Evolutionary conservation across 352 stramenopile genomes (phyloP).

Genomic region (Phytophthora uliginosa): DNA sequence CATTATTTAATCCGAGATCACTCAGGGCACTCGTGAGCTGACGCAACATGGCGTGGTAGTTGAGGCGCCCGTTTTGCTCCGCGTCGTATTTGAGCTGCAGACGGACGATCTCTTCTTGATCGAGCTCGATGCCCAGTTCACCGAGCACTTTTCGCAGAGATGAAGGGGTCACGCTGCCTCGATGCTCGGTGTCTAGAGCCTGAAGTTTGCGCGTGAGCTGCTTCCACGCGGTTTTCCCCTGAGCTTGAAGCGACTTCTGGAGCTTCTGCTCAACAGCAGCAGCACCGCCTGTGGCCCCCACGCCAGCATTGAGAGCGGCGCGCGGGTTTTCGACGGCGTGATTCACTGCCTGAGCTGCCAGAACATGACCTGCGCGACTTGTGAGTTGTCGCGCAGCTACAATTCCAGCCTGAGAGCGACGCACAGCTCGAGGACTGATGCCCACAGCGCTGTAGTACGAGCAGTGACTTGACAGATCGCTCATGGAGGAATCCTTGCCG

Average conservation of each 20-base stretch:
- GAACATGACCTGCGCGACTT: conserved; percentile 47
- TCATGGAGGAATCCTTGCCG: conserved; percentile 63
- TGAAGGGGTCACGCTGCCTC: conserved; percentile 51
- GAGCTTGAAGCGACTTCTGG: conserved; percentile 57
- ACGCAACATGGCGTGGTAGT: conserved; percentile 74
- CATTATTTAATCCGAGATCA: conserved; percentile 24
- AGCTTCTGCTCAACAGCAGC: conserved; percentile 74
- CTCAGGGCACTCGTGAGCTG: conserved; percentile 70
- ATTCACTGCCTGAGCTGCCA: conserved; percentile 52
- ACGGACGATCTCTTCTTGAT: conserved; percentile 69
- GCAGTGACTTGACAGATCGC: conserved; percentile 79
- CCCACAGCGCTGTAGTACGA: conserved; percentile 83
- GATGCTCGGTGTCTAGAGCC: conserved; percentile 65
- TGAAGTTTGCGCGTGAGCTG: conserved; percentile 66
- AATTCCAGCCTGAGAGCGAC: conserved; percentile 27
- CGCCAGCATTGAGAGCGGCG: conserved; percentile 43
- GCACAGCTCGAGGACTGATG: conserved; percentile 66
- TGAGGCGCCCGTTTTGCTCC: conserved; percentile 73
- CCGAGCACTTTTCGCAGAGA: conserved; percentile 76
- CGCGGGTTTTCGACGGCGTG: conserved; percentile 33
- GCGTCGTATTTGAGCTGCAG: conserved; percentile 86
- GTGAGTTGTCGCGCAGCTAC: conserved; percentile 31
- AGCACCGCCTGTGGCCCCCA: conserved; percentile 36
- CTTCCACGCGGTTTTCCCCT: conserved; percentile 70
- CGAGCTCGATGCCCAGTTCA: conserved; percentile 59